Evolutionary conservation across 2,329 filamentous ascomycete species (phyloP).

Genomic region (Harringtonia aguacate): DNA sequence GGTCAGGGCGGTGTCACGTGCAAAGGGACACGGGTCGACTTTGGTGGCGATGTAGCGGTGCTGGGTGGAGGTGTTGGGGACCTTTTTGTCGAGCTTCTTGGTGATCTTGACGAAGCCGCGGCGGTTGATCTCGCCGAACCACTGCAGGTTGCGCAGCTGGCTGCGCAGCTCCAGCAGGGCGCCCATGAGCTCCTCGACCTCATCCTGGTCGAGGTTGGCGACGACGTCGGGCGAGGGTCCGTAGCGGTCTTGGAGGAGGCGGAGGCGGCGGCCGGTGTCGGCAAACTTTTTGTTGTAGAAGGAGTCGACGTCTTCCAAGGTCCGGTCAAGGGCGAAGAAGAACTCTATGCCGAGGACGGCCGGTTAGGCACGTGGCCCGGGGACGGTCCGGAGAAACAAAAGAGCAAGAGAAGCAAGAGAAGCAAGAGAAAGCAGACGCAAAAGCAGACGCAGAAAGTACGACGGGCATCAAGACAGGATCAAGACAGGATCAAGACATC

Average conservation of each 20-base stretch:
- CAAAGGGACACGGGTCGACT: conserved; percentile 81
- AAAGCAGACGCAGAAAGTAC: not conserved
- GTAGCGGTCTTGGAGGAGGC: conserved; percentile 80
- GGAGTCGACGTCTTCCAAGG: conserved; percentile 89
- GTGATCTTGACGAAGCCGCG: conserved; percentile 96
- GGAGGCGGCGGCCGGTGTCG: conserved; percentile 73
- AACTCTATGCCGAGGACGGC: conserved; percentile 55
- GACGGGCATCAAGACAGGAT: not conserved
- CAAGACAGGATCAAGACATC: not conserved
- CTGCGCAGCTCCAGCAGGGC: conserved; percentile 80
- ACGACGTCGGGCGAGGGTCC: conserved; percentile 60
- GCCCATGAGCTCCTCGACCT: conserved; percentile 82
- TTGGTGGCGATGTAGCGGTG: conserved; percentile 81
- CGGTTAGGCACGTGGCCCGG: conserved; percentile 23
- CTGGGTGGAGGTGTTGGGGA: conserved; percentile 65
- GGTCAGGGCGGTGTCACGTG: conserved; percentile 51
- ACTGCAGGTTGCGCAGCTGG: conserved; percentile 83
- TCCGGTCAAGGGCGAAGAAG: conserved; percentile 92
- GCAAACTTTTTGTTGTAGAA: conserved; percentile 96
- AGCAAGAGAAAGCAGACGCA: not conserved
- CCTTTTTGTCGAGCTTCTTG: conserved; percentile 96
- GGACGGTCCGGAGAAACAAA: conserved; percentile 6
- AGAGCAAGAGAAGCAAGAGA: not conserved
- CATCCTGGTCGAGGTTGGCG: conserved; percentile 71
- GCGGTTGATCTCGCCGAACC: conserved; percentile 96